A percentile compares a stretch with the other conserved stretches of the same genome.
phyloP scores from a whole-genome alignment of 495 filamentous ascomycete species.

The Entonaema liquescens region DNA sequence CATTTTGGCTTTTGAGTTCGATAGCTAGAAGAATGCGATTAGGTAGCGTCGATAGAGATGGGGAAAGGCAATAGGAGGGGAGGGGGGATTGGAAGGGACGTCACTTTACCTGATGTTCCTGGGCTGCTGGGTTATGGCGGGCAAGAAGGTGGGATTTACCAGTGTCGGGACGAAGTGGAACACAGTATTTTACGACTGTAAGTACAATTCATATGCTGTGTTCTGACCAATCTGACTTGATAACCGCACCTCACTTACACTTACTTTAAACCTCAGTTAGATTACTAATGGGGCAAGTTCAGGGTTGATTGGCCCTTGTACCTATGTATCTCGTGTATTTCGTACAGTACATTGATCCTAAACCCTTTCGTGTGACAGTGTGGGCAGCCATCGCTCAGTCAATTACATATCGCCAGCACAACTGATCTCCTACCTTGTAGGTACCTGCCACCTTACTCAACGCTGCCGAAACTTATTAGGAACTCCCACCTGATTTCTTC shows the following conservation, averaged over 20 bases:
- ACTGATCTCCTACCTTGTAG: slow-evolving; percentile 32
- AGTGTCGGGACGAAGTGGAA: not conserved
- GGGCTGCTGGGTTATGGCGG: not conserved
- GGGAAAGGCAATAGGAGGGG: not conserved
- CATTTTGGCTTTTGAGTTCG: not conserved
- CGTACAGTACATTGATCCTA: slow-evolving; percentile 24
- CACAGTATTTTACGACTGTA: not conserved
- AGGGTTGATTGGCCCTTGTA: slow-evolving; percentile 27
- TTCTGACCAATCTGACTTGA: slow-evolving; percentile 6
- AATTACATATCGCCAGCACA: slow-evolving; percentile 46
- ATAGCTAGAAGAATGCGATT: not conserved
- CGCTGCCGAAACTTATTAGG: slow-evolving; percentile 30
- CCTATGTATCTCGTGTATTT: slow-evolving; percentile 9
- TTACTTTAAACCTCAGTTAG: slow-evolving; percentile 5
- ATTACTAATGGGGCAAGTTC: slow-evolving; percentile 30
- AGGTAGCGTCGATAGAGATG: not conserved
- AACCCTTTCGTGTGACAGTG: slow-evolving; percentile 29
- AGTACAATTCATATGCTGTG: not conserved
- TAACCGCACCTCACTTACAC: not conserved
- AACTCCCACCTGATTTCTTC: slow-evolving; percentile 35
- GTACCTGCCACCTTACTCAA: slow-evolving; percentile 37
- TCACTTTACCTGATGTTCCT: slow-evolving; percentile 3
- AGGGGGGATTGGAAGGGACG: not conserved
- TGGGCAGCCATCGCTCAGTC: slow-evolving; percentile 32
- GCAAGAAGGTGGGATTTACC: slow-evolving; percentile 1